phyloP scores from a whole-genome alignment of 306 rosid genomes.

The Sesbania bispinosa region DNA sequence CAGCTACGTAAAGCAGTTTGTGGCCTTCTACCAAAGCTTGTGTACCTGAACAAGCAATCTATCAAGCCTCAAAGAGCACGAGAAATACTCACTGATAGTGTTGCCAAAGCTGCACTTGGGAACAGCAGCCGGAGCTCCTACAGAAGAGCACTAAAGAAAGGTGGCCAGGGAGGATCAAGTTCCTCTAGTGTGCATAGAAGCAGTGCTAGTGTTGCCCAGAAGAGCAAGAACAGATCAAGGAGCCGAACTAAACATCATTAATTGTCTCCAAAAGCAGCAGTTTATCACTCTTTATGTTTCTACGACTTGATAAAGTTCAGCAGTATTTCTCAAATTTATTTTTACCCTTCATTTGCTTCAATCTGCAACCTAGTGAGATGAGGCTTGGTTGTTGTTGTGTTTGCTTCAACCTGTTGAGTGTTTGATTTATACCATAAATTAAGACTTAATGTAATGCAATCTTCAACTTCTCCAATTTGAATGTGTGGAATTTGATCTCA shows the following conservation, averaged over 20 bases:
- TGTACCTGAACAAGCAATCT: conserved; percentile 73
- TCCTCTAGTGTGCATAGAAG: conserved; percentile 49
- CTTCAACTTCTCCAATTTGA: conserved; percentile 7
- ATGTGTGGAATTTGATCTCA: background rate
- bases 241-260: conserved; percentile 26
- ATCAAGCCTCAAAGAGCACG: conserved; percentile 62
- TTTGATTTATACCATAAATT: conserved; percentile 8
- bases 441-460: background rate
- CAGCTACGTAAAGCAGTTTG: conserved; percentile 64
- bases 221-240: conserved; percentile 46
- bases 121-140: conserved; percentile 40
- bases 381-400: conserved; percentile 21
- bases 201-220: conserved; percentile 43
- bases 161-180: conserved; percentile 39
- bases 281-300: conserved; percentile 9
- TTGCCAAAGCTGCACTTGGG: conserved; percentile 85
- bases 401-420: conserved; percentile 13
- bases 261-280: conserved; percentile 14
- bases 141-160: conserved; percentile 48
- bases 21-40: conserved; percentile 73
- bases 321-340: background rate
- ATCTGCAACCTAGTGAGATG: background rate
- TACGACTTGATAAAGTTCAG: background rate
- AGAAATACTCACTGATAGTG: conserved; percentile 53
- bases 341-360: background rate